These are phyloP conservation scores for Magnusiomyces clavatus DNA, from an alignment of 1,139 yeast species.

Conservation along the genomic window DNA sequence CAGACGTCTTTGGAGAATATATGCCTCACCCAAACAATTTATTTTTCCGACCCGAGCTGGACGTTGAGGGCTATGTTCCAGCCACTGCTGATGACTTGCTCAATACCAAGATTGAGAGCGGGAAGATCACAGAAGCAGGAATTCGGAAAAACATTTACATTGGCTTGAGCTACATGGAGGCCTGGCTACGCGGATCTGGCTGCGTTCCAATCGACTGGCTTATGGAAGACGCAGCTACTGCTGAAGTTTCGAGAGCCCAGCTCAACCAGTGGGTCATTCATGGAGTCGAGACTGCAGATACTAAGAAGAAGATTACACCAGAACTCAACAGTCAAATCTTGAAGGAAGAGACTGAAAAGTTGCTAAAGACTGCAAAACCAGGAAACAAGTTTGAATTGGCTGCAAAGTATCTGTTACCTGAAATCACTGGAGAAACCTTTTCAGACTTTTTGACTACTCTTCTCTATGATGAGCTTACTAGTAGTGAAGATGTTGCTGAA, in stretches of 20 bases:
- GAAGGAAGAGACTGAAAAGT: slow-evolving; percentile 52
- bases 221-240: slow-evolving; percentile 84
- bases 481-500: neutral
- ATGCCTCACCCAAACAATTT: slow-evolving; percentile 79
- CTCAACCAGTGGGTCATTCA: slow-evolving; percentile 77
- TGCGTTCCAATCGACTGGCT: slow-evolving; percentile 74
- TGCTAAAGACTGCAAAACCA: slow-evolving; percentile 45
- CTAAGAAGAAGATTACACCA: slow-evolving; percentile 46
- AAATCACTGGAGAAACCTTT: slow-evolving; percentile 57
- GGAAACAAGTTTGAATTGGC: slow-evolving; percentile 40
- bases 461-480: slow-evolving; percentile 38
- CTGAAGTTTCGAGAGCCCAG: slow-evolving; percentile 73
- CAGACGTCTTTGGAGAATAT: slow-evolving; percentile 64
- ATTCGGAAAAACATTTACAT: slow-evolving; percentile 60
- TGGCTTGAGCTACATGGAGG: slow-evolving; percentile 69
- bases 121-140: slow-evolving; percentile 60
- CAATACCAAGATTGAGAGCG: slow-evolving; percentile 57
- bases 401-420: slow-evolving; percentile 54
- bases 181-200: slow-evolving; percentile 71
- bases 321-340: slow-evolving; percentile 48
- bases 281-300: slow-evolving; percentile 49
- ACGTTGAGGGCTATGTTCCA: slow-evolving; percentile 20
- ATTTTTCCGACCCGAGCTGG: slow-evolving; percentile 45
- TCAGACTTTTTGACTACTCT: slow-evolving; percentile 59
- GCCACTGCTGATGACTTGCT: slow-evolving; percentile 59